These are phyloP conservation scores for Dothistroma pini DNA, from an alignment of 2,329 filamentous ascomycete species.

Conservation along the genomic window DNA sequence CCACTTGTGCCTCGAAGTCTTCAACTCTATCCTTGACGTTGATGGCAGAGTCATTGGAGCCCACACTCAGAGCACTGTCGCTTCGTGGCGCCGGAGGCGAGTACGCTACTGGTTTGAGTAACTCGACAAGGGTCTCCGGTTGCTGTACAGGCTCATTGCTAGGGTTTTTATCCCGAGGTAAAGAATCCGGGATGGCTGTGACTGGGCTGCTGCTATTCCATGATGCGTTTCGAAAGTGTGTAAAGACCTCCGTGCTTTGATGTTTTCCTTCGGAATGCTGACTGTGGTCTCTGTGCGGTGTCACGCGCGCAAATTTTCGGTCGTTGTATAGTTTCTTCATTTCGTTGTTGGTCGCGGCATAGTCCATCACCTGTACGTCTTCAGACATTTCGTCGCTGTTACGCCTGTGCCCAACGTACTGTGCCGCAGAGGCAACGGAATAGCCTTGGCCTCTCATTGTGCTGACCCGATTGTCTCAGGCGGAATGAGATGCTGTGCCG, in stretches of 20 bases:
- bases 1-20: conserved; percentile 8
- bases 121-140: conserved; percentile 1
- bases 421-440: conserved; percentile 7
- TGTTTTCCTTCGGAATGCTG: conserved; percentile 1
- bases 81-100: conserved; percentile 2
- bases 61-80: neutral
- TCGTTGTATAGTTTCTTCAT: conserved; percentile 7
- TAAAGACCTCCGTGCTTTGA: conserved; percentile 18
- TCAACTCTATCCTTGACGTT: conserved; percentile 9
- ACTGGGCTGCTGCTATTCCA: conserved; percentile 11
- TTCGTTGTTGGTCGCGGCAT: conserved; percentile 2
- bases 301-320: conserved; percentile 16
- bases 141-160: neutral
- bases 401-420: neutral
- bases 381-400: neutral
- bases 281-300: conserved; percentile 12
- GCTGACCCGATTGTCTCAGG: neutral
- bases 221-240: conserved; percentile 18
- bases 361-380: conserved; percentile 7
- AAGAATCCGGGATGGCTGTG: conserved; percentile 5
- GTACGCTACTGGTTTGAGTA: conserved; percentile 2
- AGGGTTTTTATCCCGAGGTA: conserved; percentile 8
- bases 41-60: conserved; percentile 5
- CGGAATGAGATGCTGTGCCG: conserved; percentile 9
- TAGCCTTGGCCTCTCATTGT: conserved; percentile 6